A percentile compares a stretch with the other conserved stretches of the same genome.
Conservation (phyloP, 2,329 filamentous ascomycete genomes). For the Incumbomyces lentus region DNA sequence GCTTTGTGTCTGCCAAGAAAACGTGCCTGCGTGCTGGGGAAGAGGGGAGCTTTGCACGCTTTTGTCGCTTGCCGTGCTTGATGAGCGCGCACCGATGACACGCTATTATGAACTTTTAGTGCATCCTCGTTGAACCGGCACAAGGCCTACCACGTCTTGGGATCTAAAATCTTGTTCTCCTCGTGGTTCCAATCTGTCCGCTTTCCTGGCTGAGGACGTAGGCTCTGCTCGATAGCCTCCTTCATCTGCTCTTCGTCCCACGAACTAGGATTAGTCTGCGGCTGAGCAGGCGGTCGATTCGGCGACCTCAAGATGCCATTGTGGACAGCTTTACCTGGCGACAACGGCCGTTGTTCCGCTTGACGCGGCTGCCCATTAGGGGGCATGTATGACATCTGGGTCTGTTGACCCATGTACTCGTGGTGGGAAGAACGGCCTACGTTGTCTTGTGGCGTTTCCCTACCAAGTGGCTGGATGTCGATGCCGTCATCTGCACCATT, state of each 20-base stretch:
- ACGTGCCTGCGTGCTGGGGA: too few species aligned
- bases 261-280: background rate
- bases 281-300: background rate
- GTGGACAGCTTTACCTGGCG: too few species aligned
- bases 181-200: background rate
- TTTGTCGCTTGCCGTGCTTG: too few species aligned
- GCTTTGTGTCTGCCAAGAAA: too few species aligned
- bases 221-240: constrained; percentile 1
- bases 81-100: too few species aligned
- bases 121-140: too few species aligned
- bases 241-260: constrained; percentile 2
- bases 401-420: constrained; percentile 1
- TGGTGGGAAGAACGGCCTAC: background rate
- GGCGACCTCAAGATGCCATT: background rate
- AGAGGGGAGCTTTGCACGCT: too few species aligned
- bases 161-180: background rate
- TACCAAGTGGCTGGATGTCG: constrained; percentile 1
- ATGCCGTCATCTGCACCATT: constrained; percentile 7
- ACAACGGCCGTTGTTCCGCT: too few species aligned
- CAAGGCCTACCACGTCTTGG: too few species aligned
- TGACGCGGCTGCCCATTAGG: background rate
- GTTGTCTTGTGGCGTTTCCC: background rate
- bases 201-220: background rate
- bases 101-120: too few species aligned
- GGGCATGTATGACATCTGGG: constrained; percentile 3